phyloP scores from a whole-genome alignment of 1,139 yeast genomes.

The Torulaspora globosa region DNA sequence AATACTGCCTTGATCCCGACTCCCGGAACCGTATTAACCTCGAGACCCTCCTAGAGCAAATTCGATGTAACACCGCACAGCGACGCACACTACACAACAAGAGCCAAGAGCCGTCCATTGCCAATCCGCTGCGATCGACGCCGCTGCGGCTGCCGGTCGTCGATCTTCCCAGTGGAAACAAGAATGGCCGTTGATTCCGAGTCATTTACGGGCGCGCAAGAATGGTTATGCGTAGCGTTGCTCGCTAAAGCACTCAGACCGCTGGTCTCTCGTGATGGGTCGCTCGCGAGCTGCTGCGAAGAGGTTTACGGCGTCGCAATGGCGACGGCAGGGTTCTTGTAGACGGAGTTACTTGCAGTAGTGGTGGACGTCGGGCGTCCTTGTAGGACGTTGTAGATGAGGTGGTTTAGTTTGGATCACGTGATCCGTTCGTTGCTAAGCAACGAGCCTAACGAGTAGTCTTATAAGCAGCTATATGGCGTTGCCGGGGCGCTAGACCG shows the following conservation, averaged over 20 bases:
- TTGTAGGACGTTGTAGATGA: too few relatives aligned
- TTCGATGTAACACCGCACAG: not conserved
- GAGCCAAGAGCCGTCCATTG: not conserved
- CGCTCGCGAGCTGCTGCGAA: not conserved
- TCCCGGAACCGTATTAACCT: too few relatives aligned
- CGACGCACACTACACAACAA: not conserved
- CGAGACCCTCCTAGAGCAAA: not conserved
- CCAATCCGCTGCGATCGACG: not conserved
- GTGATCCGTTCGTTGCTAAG: not conserved
- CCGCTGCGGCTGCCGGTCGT: not conserved
- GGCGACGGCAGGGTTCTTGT: not conserved
- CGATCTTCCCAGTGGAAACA: not conserved
- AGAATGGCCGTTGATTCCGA: constrained; percentile 1
- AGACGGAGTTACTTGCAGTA: too few relatives aligned
- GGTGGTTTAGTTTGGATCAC: too few relatives aligned
- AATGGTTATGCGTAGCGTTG: not conserved
- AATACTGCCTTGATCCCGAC: not conserved
- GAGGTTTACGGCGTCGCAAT: not conserved
- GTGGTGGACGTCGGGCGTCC: too few relatives aligned
- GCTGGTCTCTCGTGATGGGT: not conserved
- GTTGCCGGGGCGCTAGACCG: too few relatives aligned
- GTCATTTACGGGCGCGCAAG: constrained; percentile 1
- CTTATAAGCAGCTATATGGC: not conserved
- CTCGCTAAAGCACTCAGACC: constrained; percentile 2
- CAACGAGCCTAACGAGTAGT: not conserved